Conservation (phyloP, 306 rosid genomes). For the Glycine soja region DNA sequence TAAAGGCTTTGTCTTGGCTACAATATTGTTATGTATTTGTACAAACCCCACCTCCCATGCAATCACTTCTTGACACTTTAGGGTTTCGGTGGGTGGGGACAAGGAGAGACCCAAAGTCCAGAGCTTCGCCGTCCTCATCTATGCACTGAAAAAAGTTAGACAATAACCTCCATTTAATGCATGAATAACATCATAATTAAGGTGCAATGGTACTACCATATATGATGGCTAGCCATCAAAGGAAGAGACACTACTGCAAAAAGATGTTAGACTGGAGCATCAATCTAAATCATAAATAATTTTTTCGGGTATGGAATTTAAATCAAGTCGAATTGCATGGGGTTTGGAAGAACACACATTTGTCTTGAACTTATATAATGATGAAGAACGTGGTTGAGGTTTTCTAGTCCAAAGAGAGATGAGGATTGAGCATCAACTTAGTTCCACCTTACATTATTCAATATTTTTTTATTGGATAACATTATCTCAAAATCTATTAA, state of each 20-base stretch:
- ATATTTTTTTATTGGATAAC: too few relatives aligned
- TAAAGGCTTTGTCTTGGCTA: not conserved
- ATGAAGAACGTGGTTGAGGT: not conserved
- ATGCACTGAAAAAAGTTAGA: constrained; percentile 13
- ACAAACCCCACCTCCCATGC: constrained; percentile 16
- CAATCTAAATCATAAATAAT: not conserved
- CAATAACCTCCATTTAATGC: constrained; percentile 35
- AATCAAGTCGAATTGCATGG: not conserved
- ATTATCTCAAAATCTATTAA: not conserved
- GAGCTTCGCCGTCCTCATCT: constrained; percentile 2
- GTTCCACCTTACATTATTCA: not conserved
- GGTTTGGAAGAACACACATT: not conserved
- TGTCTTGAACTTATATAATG: not conserved
- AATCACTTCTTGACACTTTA: constrained; percentile 28
- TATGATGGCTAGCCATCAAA: not conserved
- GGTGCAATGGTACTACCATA: not conserved
- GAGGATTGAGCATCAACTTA: not conserved
- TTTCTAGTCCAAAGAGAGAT: not conserved
- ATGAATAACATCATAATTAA: not conserved
- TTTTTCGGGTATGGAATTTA: not conserved
- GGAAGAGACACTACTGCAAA: too few relatives aligned
- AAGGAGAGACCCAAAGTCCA: not conserved
- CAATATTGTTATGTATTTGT: not conserved
- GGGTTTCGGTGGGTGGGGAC: constrained; percentile 13
- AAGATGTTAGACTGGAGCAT: constrained; percentile 3